Percentiles rank a stretch among this genome's conserved stretches.
Evolutionary conservation across 2,329 filamentous ascomycete species (phyloP).

Genomic region (Tothia fuscella): DNA sequence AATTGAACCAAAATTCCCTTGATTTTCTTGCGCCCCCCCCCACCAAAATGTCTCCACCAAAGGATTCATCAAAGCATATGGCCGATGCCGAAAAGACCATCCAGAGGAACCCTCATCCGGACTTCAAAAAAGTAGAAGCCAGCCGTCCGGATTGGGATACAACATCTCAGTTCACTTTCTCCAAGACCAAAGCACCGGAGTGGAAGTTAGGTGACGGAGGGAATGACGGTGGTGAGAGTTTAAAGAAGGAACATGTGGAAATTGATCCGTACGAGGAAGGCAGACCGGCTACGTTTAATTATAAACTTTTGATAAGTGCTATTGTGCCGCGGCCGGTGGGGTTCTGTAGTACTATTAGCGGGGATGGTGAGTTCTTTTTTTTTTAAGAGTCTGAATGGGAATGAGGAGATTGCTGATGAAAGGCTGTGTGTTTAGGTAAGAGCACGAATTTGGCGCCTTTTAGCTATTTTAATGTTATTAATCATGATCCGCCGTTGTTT

Average conservation of each 20-base stretch:
- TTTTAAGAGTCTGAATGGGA: no score
- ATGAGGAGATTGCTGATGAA: background rate
- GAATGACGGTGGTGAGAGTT: constrained; percentile 41
- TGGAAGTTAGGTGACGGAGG: constrained; percentile 57
- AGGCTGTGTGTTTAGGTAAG: constrained; percentile 11
- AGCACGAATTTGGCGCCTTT: constrained; percentile 75
- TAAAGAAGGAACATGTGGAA: constrained; percentile 51
- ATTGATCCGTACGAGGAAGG: constrained; percentile 72
- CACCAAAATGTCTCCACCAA: background rate
- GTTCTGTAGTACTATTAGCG: constrained; percentile 45
- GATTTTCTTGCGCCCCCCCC: background rate
- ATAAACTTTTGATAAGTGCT: constrained; percentile 79
- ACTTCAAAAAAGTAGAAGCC: constrained; percentile 63
- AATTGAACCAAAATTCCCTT: no score
- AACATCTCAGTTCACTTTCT: constrained; percentile 37
- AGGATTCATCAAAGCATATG: constrained; percentile 15
- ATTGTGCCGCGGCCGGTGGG: constrained; percentile 74
- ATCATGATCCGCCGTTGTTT: constrained; percentile 80
- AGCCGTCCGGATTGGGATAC: constrained; percentile 53
- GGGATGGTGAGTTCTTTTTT: constrained; percentile 40
- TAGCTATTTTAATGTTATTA: constrained; percentile 72
- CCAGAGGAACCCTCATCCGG: constrained; percentile 52
- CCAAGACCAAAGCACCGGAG: constrained; percentile 49
- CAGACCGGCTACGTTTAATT: constrained; percentile 60
- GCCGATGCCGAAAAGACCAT: constrained; percentile 34